Base-by-base conservation (phyloP, 495 filamentous ascomycete genomes). In the Tuber calosporum region DNA sequence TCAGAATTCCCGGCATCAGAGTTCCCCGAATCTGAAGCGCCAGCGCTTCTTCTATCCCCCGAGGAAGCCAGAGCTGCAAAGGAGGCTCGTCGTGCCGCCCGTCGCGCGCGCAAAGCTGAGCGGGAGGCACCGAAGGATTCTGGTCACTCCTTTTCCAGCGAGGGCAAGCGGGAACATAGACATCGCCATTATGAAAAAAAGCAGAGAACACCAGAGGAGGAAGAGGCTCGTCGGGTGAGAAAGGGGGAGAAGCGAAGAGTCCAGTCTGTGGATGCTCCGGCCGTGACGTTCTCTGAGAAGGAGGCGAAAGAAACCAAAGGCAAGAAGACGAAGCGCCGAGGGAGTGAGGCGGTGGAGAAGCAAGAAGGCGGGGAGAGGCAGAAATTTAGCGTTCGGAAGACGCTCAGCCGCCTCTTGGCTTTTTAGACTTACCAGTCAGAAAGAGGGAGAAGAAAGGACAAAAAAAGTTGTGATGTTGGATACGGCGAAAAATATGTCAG, bases 211-310 rank as follows among this genome's bases (percentile, higher is more conserved):
- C 69, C 70, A 5, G 78, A 79, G 45, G 78, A 79, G 41, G 78
- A 79, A 71, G 78, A 79, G 38, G 70, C 41, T 13, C 68, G 77
- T 53, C 68, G 78, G 11, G n/a, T 20, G 26, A 69, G 78, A 26
- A 79, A 79, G n/a, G 78, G 76, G 66, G 67, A 72, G 77, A 79
- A 70, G n/a, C 77, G 77, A 22, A 77, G 77, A 45, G 76, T 71
- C 22, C 76, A 40, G 20, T 26, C 74, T 20, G 30, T 70, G 41
- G 76, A 62, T 7, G 26, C 53, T 13, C 26, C 76, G 19, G 70
- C 76, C 13, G 41, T 69, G 9, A 66, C 72, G 13, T 70, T 58
- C 20, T 66, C 38, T 17, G 75, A 73, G 38, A 53, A 17, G 66
- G 43, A 70, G 39, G 58, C 13, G 69, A 66, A 20, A 4, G 75